Evolutionary conservation across 2,329 filamentous ascomycete species (phyloP), one percentile per base, ranked within the genome.

Genomic region (Fusarium avenaceum): DNA sequence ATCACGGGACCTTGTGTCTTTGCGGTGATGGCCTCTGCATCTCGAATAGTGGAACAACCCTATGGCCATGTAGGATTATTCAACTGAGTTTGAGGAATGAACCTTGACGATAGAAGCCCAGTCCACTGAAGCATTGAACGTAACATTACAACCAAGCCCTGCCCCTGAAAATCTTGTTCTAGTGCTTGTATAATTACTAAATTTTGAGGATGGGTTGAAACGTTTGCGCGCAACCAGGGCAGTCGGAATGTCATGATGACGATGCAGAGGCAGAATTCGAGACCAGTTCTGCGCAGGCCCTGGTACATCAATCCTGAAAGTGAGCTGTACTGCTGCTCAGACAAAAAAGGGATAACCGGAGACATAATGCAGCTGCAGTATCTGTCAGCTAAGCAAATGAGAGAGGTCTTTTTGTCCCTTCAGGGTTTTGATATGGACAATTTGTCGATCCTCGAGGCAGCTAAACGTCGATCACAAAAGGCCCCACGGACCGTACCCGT

Each of bases 221-320:
- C 58, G 49, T 28, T 30, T 30, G 28, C 11, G 11, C 10, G 28
- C 28, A 39, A 40, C 33, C 57, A 46, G 47, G 45, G 58, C 46
- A 57, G 30, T 47, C 39, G 62, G 66, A 69, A 70, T 70, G 66
- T 70, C 66, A 70, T 69, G 5, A 70, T 70, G 66, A 70, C 62
- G 63, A 58, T 45, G 19, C 17, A 55, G 28, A 22, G 19, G 59
- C 20, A 26, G 46, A 28, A 46, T 48, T 50, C 33, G 32, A 65
- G 43, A 56, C 30, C 38, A 47, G 56, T 17, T 5, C 39, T 54
- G 45, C 38, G 35, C 26, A 30, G 32, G 19, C n/a, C 35, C 33
- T 22, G 35, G 17, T 26, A 8, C 26, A 26, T 26, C 26, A 10
- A 26, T 8, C 26, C 26, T 9, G 26, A 9, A 26, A 9, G 26